A percentile compares a stretch with the other conserved stretches of the same genome.
Conservation (phyloP, 768 basidiomycete genomes). For the Lyophyllum decastes region DNA sequence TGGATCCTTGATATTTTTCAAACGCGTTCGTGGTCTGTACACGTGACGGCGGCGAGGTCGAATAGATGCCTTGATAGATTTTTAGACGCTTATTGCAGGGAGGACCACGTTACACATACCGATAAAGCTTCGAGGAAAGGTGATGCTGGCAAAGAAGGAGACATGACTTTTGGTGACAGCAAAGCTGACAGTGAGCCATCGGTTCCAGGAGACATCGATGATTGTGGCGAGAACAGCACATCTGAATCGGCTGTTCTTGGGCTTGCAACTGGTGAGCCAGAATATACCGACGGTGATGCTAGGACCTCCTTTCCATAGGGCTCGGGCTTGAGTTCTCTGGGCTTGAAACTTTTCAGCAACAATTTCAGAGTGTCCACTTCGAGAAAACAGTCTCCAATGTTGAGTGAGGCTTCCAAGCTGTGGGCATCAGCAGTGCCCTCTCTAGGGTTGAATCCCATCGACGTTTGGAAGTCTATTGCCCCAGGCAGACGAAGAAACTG, state of each 20-base stretch:
- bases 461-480: conserved; percentile 43
- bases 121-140: conserved; percentile 26
- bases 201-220: conserved; percentile 10
- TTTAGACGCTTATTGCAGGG: conserved; percentile 17
- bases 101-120: conserved; percentile 14
- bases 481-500: conserved; percentile 50
- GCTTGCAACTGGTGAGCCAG: conserved; percentile 3
- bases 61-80: conserved; percentile 42
- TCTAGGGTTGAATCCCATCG: conserved; percentile 59
- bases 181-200: conserved; percentile 7
- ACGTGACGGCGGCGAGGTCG: conserved; percentile 41
- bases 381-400: conserved; percentile 46
- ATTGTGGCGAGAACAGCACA: conserved; percentile 7
- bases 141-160: conserved; percentile 23
- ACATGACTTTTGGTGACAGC: conserved; percentile 11
- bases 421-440: conserved; percentile 53
- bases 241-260: conserved; percentile 9
- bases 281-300: conserved; percentile 1
- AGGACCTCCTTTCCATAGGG: background rate
- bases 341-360: conserved; percentile 26
- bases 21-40: conserved; percentile 36
- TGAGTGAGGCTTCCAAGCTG: conserved; percentile 48
- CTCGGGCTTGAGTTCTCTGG: conserved; percentile 1
- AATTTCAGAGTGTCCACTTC: conserved; percentile 46
- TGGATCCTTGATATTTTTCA: conserved; percentile 39